Percentiles rank a stretch among this genome's conserved stretches.
These are phyloP conservation scores for Termitomyces sp. DNA, from an alignment of 768 basidiomycete species.

Conservation along the genomic window DNA sequence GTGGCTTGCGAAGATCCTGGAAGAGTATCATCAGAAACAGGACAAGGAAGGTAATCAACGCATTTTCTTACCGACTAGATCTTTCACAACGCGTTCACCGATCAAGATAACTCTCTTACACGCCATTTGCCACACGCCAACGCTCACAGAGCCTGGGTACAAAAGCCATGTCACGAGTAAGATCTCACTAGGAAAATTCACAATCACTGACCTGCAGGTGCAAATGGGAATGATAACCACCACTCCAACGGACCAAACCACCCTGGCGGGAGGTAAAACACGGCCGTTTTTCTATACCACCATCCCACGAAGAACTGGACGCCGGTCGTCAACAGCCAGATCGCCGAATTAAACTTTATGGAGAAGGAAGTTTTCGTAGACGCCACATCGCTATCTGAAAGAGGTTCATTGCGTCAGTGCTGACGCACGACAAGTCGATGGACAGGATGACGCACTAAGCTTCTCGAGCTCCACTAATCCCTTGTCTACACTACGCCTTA, in stretches of 20 bases:
- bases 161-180: not conserved
- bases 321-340: constrained; percentile 90
- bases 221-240: constrained; percentile 89
- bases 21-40: constrained; percentile 1
- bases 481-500: constrained; percentile 88
- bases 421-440: not conserved
- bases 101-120: constrained; percentile 81
- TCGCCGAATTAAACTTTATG: constrained; percentile 62
- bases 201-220: constrained; percentile 67
- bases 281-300: constrained; percentile 88
- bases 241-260: constrained; percentile 91
- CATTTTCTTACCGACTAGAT: constrained; percentile 42
- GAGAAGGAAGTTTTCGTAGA: constrained; percentile 60
- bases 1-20: constrained; percentile 9
- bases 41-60: not conserved
- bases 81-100: constrained; percentile 71
- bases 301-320: constrained; percentile 81
- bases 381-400: constrained; percentile 63
- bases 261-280: constrained; percentile 88
- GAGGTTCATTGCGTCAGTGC: not conserved
- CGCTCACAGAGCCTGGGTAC: constrained; percentile 79
- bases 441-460: constrained; percentile 62
- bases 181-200: not conserved
- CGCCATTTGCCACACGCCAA: constrained; percentile 94
- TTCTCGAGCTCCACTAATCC: constrained; percentile 87